phyloP scores from a whole-genome alignment of 371 early-diverging fungal species.

The Mucor circinelloides region DNA sequence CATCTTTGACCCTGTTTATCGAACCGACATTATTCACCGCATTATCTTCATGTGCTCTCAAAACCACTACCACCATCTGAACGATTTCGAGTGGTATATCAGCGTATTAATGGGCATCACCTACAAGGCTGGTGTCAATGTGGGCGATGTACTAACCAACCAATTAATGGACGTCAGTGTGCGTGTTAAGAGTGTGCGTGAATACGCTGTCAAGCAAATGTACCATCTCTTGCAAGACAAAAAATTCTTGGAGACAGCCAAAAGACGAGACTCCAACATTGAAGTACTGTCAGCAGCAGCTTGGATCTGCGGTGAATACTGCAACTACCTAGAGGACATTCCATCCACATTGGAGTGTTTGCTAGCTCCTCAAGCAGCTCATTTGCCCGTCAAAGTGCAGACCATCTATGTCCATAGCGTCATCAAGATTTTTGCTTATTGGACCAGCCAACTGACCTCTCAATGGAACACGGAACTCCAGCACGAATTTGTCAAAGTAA shows the following conservation, averaged over 20 bases:
- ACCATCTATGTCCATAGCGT: conserved; percentile 73
- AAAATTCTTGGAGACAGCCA: conserved; percentile 63
- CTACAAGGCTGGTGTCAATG: conserved; percentile 72
- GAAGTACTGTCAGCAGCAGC: conserved; percentile 86
- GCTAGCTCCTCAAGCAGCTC: conserved; percentile 54
- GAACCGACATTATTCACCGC: conserved; percentile 76
- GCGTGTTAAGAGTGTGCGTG: conserved; percentile 84
- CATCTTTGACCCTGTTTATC: conserved; percentile 75
- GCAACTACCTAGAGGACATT: conserved; percentile 55
- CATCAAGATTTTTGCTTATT: conserved; percentile 73
- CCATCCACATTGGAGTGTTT: conserved; percentile 61
- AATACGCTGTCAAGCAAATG: conserved; percentile 77
- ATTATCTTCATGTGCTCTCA: conserved; percentile 84
- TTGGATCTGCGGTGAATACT: conserved; percentile 91
- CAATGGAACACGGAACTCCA: conserved; percentile 61
- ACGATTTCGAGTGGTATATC: conserved; percentile 97
- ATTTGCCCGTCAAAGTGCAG: conserved; percentile 67
- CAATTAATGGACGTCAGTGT: conserved; percentile 91
- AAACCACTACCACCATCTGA: conserved; percentile 79
- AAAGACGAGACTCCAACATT: conserved; percentile 67
- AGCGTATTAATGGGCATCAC: conserved; percentile 78
- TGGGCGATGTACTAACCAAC: conserved; percentile 67
- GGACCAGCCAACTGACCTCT: conserved; percentile 62
- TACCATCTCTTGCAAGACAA: conserved; percentile 62
- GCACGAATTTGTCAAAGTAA: conserved; percentile 50